Evolutionary conservation across 805 yeast species (phyloP), one percentile per base, ranked within the genome.

Genomic region (Teunomyces barrocoloradensis): DNA sequence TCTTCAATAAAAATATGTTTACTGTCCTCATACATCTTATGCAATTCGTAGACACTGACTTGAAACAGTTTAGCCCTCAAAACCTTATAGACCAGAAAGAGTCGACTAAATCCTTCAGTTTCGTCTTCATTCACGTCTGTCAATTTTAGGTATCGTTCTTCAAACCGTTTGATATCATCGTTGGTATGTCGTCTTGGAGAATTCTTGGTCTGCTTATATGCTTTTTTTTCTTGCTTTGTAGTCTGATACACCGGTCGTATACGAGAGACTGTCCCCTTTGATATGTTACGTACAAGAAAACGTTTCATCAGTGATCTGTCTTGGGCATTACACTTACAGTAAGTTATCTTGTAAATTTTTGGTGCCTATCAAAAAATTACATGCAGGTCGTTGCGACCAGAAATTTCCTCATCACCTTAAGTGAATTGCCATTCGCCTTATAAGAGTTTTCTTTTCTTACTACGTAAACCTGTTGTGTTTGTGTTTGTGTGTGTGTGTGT

Each of bases 1-100:
- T 65, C 69, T 20, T 52, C 54, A 6, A 61, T 44, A 10, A 65
- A 50, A 20, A 45, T 44, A 6, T 23, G 29, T 12, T 2, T 23
- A 37, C 40, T 23, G 6, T 37, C 40, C 6, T 37, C 28, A 21
- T 37, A 37, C 29, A 37, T 37, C 25, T 37, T 37, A 21, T 37
- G 25, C 17, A 30, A 4, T 13, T 37, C 40, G 23, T 18, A 37
- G 13, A 23, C 40, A n/a, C 40, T 37, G 17, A 37, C 25, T 21
- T 21, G 40, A 23, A 37, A 37, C 29, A 6, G 40, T 10, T 37
- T 37, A 18, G 29, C 13, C 11, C 11, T 37, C 40, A 37, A 37
- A 15, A 37, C 9, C n/a, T 37, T 37, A 10, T 21, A 37, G 2
- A 27, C 40, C 29, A 7, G 29, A 6, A 37, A 37, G 7, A 37